Percentiles rank a stretch among this genome's conserved stretches.
These are phyloP conservation scores for Plantago elongata DNA, from an alignment of 257 asterid species.

Conservation along the genomic window DNA sequence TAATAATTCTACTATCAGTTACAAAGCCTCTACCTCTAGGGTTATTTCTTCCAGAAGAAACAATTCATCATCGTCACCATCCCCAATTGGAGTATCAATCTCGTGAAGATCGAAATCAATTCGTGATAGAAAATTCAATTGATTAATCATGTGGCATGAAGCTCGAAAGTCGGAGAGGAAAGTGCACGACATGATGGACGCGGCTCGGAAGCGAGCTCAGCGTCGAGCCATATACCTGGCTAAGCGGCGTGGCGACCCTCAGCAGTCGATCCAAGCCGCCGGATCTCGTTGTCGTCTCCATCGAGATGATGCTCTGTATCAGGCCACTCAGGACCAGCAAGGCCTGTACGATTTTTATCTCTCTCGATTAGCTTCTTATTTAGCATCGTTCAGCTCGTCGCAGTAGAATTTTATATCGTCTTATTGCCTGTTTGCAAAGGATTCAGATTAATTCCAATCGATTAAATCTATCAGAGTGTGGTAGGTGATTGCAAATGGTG, in stretches of 20 bases:
- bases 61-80: no score
- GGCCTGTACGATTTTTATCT: conserved; percentile 56
- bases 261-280: conserved; percentile 79
- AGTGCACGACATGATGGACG: conserved; percentile 99
- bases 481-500: no score
- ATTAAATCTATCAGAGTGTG: no score
- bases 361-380: not conserved
- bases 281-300: conserved; percentile 79
- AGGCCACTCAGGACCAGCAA: conserved; percentile 87
- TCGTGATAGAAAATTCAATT: no score
- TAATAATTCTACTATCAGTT: no score
- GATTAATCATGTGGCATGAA: conserved; percentile 78
- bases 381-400: not conserved
- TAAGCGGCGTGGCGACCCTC: conserved; percentile 97
- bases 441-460: no score
- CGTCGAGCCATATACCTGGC: conserved; percentile 88
- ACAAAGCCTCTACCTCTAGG: no score
- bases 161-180: conserved; percentile 94
- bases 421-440: no score
- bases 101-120: no score
- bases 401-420: no score
- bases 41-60: no score
- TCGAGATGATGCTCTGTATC: conserved; percentile 86
- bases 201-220: conserved; percentile 98
- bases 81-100: no score